Conservation (phyloP, 1,284 basidiomycete genomes). For the Cutaneotrichosporon cavernicola region DNA sequence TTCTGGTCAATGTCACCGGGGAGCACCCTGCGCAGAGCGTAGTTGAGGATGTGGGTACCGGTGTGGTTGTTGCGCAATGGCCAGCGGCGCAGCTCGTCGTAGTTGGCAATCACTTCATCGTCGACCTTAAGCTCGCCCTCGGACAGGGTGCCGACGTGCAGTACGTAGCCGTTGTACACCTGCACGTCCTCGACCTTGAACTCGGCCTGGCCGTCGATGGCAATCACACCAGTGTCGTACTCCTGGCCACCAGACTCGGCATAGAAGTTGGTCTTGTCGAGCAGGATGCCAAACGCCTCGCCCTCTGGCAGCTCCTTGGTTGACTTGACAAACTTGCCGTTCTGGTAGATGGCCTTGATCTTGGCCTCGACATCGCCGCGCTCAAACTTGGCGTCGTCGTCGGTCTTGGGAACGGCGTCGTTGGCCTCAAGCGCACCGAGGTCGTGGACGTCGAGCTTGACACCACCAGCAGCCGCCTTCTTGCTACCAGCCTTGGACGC, state of each 20-base stretch:
- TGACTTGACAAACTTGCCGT: conserved; percentile 70
- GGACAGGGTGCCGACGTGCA: conserved; percentile 86
- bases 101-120: conserved; percentile 68
- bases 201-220: conserved; percentile 86
- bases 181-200: conserved; percentile 95
- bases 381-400: conserved; percentile 90
- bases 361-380: conserved; percentile 71
- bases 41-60: conserved; percentile 98
- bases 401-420: conserved; percentile 79
- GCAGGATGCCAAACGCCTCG: conserved; percentile 75
- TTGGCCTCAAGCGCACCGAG: conserved; percentile 83
- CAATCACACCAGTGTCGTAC: conserved; percentile 90
- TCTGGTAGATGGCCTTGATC: conserved; percentile 83
- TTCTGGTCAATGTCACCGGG: conserved; percentile 98
- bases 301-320: conserved; percentile 64
- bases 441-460: conserved; percentile 96
- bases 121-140: conserved; percentile 68
- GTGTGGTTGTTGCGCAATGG: conserved; percentile 98
- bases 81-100: conserved; percentile 88
- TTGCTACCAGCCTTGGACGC: conserved; percentile 77
- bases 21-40: conserved; percentile 81
- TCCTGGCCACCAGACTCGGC: conserved; percentile 98
- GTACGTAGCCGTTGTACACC: conserved; percentile 76
- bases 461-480: conserved; percentile 65
- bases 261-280: conserved; percentile 96